Evolutionary conservation across 768 basidiomycete genomes (phyloP), one percentile per base, ranked within the genome.

Genomic region (Tricholoma hemisulphureum): DNA sequence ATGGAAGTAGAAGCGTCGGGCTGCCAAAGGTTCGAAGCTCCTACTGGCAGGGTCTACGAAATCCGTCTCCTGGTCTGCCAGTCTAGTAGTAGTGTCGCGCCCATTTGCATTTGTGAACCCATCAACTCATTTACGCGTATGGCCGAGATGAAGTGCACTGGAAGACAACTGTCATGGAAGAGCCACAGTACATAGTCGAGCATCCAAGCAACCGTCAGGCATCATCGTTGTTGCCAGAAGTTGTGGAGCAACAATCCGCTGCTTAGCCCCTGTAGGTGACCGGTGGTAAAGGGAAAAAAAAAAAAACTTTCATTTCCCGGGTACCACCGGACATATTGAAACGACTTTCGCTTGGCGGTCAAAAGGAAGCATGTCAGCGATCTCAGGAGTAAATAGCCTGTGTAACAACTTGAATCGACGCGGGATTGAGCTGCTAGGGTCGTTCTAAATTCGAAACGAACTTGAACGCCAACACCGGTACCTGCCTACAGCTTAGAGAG

Each of bases 81-180:
- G 31, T 29, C 26, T 24, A n/a, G 11, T 6, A 24, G 43, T 4
- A n/a, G n/a, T 24, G 5, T 49, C 18, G 46, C 24, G 28, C 46
- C 43, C 43, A 24, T 23, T n/a, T n/a, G n/a, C n/a, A n/a, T n/a
- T n/a, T 20, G 11, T 24, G 43, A 24, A 45, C 9, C 20, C 5
- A 10, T 49, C n/a, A 3, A 13, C 18, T 18, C 16, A 26, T 48
- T 28, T n/a, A 48, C n/a, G 24, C 26, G 14, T 28, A 29, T 18
- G 46, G 18, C n/a, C 46, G 46, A 49, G 3, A 28, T 48, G 51
- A 23, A 46, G 39, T 11, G 20, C n/a, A n/a, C n/a, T n/a, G 28
- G 14, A 34, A 28, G 31, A 54, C 50, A 58, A n/a, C 57, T 52
- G 57, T 51, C 53, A 58, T 51, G 43, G 48, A 55, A 49, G 52